Percentiles rank a stretch among this genome's conserved stretches.
These are phyloP conservation scores for Endotrypanum monterogeii DNA, from an alignment of 208 protist genomes.

Conservation along the genomic window DNA sequence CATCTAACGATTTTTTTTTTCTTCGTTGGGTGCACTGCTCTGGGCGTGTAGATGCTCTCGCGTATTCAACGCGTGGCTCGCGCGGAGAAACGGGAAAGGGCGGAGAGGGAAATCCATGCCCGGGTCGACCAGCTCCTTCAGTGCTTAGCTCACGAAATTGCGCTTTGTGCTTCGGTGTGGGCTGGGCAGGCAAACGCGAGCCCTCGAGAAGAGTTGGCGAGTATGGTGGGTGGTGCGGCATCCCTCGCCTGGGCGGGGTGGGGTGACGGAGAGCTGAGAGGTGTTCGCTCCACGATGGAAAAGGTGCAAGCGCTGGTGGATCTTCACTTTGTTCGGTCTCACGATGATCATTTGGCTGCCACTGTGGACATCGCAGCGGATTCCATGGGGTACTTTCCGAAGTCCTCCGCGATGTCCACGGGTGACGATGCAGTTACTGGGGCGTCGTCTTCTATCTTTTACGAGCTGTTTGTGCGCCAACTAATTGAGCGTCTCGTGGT, in stretches of 20 bases:
- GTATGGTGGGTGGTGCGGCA: background rate
- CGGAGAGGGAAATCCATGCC: conserved; percentile 2
- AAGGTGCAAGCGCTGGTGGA: conserved; percentile 12
- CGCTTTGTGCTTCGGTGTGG: background rate
- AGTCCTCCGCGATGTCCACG: background rate
- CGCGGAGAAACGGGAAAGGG: conserved; percentile 2
- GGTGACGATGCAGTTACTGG: background rate
- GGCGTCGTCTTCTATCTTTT: background rate
- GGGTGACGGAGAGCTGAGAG: conserved; percentile 7
- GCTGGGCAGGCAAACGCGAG: background rate
- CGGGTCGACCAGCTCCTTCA: background rate
- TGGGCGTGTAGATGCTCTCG: conserved; percentile 12
- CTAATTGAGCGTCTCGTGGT: conserved; percentile 4
- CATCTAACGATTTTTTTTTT: too few relatives aligned
- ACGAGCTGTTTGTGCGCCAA: conserved; percentile 7
- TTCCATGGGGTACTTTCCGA: background rate
- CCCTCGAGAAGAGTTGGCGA: background rate
- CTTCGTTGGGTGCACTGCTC: background rate
- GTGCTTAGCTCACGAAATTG: background rate
- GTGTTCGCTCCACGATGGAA: conserved; percentile 5
- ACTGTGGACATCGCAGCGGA: background rate
- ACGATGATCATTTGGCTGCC: background rate
- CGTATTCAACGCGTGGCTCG: conserved; percentile 22
- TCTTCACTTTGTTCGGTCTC: background rate
- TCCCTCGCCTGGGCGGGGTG: background rate